phyloP scores from a whole-genome alignment of 2,329 filamentous ascomycete species.

The Huntiella omanensis region DNA sequence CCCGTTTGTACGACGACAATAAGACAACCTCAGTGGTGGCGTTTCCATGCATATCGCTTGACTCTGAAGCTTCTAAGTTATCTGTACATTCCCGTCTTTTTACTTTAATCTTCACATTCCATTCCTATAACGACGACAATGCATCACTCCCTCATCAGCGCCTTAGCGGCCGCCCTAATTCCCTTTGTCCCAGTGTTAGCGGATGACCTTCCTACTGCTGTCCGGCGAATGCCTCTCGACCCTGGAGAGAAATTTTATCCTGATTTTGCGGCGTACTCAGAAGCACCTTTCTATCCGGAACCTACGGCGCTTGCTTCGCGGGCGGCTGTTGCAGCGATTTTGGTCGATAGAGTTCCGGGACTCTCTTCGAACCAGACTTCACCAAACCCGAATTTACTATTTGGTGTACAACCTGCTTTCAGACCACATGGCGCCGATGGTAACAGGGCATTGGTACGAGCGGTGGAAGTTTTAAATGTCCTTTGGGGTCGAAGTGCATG shows the following conservation, averaged over 20 bases:
- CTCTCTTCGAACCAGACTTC: constrained; percentile 29
- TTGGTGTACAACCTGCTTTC: constrained; percentile 2
- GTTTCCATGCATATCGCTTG: no score
- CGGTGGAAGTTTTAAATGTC: constrained; percentile 26
- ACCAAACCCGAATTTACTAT: not conserved
- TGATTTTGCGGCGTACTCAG: constrained; percentile 38
- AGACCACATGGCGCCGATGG: not conserved
- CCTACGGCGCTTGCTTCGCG: constrained; percentile 14
- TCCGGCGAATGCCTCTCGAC: constrained; percentile 55
- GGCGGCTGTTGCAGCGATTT: constrained; percentile 18
- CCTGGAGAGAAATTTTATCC: constrained; percentile 56
- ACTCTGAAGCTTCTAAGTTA: not conserved
- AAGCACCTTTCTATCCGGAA: constrained; percentile 5
- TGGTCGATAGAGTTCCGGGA: constrained; percentile 15
- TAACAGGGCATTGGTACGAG: constrained; percentile 20
- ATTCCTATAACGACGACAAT: constrained; percentile 16
- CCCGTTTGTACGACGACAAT: no score
- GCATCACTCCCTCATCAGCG: constrained; percentile 15
- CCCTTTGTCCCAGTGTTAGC: constrained; percentile 12
- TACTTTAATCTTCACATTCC: not conserved
- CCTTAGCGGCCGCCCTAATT: constrained; percentile 1
- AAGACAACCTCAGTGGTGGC: no score
- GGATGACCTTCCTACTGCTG: constrained; percentile 34
- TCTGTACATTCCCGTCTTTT: not conserved
- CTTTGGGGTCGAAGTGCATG: constrained; percentile 45